A percentile compares a stretch with the other conserved stretches of the same genome.
Conservation (phyloP, 2,329 filamentous ascomycete species). For the Trichoderma atrobrunneum region DNA sequence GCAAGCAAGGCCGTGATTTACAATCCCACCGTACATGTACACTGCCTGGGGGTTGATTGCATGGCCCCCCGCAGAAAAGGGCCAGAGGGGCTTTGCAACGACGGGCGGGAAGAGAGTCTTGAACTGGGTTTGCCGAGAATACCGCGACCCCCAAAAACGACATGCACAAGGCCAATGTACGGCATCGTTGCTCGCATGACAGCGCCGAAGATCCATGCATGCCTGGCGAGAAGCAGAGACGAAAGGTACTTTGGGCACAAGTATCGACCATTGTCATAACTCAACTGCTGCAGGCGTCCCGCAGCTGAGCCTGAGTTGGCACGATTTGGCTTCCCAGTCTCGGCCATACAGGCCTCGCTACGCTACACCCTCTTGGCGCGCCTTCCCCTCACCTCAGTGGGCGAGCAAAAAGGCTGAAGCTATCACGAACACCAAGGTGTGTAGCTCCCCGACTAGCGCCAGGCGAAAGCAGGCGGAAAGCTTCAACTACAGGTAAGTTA, state of each 20-base stretch:
- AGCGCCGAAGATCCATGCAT: constrained; percentile 9
- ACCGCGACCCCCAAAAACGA: neutral
- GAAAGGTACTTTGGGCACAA: constrained; percentile 9
- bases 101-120: neutral
- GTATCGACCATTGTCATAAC: constrained; percentile 4
- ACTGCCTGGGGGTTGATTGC: neutral
- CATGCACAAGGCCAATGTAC: constrained; percentile 4
- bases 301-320: constrained; percentile 5
- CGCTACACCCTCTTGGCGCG: constrained; percentile 1
- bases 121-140: constrained; percentile 17
- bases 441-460: neutral
- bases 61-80: constrained; percentile 4
- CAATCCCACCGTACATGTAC: neutral
- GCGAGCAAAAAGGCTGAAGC: neutral
- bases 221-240: neutral
- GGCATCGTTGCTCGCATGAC: constrained; percentile 16
- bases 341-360: neutral
- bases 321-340: neutral
- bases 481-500: neutral
- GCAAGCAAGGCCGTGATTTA: neutral
- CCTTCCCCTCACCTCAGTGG: neutral
- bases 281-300: neutral
- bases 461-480: neutral
- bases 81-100: neutral
- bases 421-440: neutral